Base-by-base conservation (phyloP, 2,329 filamentous ascomycete genomes). In the Sporothrix sp. region DNA sequence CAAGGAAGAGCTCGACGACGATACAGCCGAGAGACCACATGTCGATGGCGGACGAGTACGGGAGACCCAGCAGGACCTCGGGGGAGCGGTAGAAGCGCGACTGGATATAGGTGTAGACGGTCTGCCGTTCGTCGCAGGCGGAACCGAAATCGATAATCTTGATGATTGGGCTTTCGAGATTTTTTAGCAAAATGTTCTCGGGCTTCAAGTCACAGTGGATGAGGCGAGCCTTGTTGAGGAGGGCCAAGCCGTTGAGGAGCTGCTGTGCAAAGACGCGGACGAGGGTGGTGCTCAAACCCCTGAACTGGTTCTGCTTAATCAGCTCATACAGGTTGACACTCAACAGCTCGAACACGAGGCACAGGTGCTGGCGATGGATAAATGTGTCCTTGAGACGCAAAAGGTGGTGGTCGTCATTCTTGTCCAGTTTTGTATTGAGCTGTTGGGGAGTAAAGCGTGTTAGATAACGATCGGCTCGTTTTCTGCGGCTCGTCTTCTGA, bases 21-120 rank as follows among this genome's bases (percentile, higher is more conserved):
- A 98, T 98, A 68, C 93, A 98, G 49, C 93, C 93, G 39, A 98
- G 73, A 4, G 93, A 98, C 93, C 93, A 98, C 91, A 98, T 98
- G 63, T 98, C 93, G 62, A 98, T 98, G 38, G 93, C 93, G 4
- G 93, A 96, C 13, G 93, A 97, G 66, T 98, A 98, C 54, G 93
- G 93, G 43, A 98, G 71, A 4, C 93, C 93, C n/a, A 98, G 73
- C 33, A 98, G 69, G 11, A 98, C 93, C 66, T 98, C 93, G 1
- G 93, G 93, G 0, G 93, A 98, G 57, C 93, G 83, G 69, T 98
- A 98, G 69, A 98, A 98, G 60, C 93, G 79, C 9, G 93, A 98
- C 66, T 98, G 93, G 54, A 98, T 98, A 66, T 98, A 98, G 6
- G 93, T 98, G 67, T 98, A 98, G 25, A 98, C 93, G 0, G 93